Evolutionary conservation across 257 asterid species (phyloP).

Genomic region (Paulownia fortunei): DNA sequence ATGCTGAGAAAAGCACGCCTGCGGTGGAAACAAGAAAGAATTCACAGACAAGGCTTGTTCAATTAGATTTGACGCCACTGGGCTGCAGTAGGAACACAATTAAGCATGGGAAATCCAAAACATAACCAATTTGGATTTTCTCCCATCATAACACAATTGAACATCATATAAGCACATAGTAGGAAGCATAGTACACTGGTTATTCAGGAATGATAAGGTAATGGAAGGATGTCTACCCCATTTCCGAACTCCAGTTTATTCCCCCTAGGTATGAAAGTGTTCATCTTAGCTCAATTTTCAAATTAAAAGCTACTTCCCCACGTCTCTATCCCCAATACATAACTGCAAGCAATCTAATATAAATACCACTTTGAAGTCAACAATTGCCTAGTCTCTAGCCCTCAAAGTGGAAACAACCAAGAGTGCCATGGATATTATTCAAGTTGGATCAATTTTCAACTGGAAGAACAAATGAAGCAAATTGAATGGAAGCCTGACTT

Average conservation of each 20-base stretch:
- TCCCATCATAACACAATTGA: neutral
- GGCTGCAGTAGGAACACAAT: neutral
- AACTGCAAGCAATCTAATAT: neutral
- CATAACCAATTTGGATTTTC: neutral
- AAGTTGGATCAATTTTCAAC: neutral
- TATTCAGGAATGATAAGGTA: neutral
- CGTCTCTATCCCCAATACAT: neutral
- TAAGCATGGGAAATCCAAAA: neutral
- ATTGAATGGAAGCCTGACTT: too few relatives aligned
- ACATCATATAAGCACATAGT: neutral
- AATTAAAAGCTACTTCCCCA: neutral
- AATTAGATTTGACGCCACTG: slow-evolving; percentile 3
- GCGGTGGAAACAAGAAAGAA: slow-evolving; percentile 14
- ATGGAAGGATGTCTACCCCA: neutral
- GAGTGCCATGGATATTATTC: neutral
- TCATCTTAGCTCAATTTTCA: neutral
- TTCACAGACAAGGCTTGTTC: neutral
- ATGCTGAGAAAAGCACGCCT: neutral
- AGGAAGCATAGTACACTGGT: neutral
- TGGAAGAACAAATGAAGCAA: too few relatives aligned
- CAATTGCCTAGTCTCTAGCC: neutral
- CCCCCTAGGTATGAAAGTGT: neutral
- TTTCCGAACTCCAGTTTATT: neutral
- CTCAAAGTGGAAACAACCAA: neutral
- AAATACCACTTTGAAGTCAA: neutral